Conservation (phyloP, 352 stramenopile genomes). For the Phytopythium ostracodes region DNA sequence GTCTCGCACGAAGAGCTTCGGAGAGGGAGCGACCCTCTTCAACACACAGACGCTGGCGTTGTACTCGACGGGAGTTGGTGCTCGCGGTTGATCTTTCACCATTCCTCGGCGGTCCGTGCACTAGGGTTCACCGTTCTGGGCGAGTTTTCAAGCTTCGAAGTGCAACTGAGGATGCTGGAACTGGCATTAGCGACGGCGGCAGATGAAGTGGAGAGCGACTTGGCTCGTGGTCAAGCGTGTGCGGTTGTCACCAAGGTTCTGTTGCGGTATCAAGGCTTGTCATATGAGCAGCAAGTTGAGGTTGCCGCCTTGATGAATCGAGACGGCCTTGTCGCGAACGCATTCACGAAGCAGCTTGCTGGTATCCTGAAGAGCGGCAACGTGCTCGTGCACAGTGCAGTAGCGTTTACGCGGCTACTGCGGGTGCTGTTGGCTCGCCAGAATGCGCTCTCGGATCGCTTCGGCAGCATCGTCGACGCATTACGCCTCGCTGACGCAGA, state of each 20-base stretch:
- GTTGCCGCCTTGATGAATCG: background rate
- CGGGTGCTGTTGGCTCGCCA: conserved; percentile 24
- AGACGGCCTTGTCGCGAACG: background rate
- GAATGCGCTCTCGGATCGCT: conserved; percentile 14
- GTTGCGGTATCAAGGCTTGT: conserved; percentile 16
- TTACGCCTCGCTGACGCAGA: conserved; percentile 23
- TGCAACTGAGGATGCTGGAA: conserved; percentile 27
- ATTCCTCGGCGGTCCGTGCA: conserved; percentile 37
- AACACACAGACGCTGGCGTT: conserved; percentile 31
- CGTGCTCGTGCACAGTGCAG: conserved; percentile 16
- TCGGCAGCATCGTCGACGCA: conserved; percentile 26
- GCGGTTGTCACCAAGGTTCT: conserved; percentile 24
- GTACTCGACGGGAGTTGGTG: conserved; percentile 44
- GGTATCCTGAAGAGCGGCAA: conserved; percentile 26
- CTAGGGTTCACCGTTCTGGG: conserved; percentile 37
- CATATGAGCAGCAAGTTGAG: background rate
- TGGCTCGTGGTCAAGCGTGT: conserved; percentile 44
- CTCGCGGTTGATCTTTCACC: conserved; percentile 57
- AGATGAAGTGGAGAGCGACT: conserved; percentile 49
- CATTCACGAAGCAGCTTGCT: background rate
- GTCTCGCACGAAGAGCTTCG: conserved; percentile 22
- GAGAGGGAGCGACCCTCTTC: conserved; percentile 13
- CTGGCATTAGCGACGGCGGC: conserved; percentile 43
- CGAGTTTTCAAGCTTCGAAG: conserved; percentile 4
- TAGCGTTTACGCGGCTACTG: conserved; percentile 27